Evolutionary conservation across 2,329 filamentous ascomycete species (phyloP), one percentile per base, ranked within the genome.

Genomic region (Boeremia lycopersici): DNA sequence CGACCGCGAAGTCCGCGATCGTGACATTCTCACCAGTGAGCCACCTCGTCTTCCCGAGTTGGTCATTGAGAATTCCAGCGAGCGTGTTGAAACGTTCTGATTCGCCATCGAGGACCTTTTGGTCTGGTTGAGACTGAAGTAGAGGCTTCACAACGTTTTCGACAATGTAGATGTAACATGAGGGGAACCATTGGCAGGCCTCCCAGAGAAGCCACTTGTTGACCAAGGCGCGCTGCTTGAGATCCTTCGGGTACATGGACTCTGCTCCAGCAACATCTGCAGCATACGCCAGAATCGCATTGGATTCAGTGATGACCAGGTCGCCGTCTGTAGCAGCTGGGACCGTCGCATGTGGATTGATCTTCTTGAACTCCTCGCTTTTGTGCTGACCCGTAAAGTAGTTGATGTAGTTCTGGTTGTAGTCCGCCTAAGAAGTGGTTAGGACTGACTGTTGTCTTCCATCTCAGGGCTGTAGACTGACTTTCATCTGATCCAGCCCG

Each of bases 161-260:
- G 8, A 78, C 71, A 9, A 77, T 57, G 56, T 76, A 78, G 44
- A 75, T 59, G 56, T 78, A 78, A 63, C 74, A 76, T 31, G 62
- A 74, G 8, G 60, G 65, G 51, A 78, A 79, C 76, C 76, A 79
- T 4, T 69, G 68, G 2, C 68, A 72, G 0, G 75, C 67, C 48
- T 79, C 77, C 77, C 76, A 79, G 2, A 78, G 69, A 11, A 79
- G 63, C 76, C 75, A 79, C 8, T 71, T 60, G 50, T 78, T 77
- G 54, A 77, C 64, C 15, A 73, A 62, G 10, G 75, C 75, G 19
- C 76, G 74, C 43, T 69, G 45, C 58, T 76, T 76, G 28, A 72
- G 59, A 51, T 78, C 76, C 42, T 71, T 74, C 1, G 76, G 75
- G 50, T 78, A 79, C 33, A 72, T 67, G 4, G 67, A 54, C 13